Percentiles rank a stretch among this genome's conserved stretches.
phyloP scores from a whole-genome alignment of 2,329 filamentous ascomycete species.

The Pseudocercospora macadamiae region DNA sequence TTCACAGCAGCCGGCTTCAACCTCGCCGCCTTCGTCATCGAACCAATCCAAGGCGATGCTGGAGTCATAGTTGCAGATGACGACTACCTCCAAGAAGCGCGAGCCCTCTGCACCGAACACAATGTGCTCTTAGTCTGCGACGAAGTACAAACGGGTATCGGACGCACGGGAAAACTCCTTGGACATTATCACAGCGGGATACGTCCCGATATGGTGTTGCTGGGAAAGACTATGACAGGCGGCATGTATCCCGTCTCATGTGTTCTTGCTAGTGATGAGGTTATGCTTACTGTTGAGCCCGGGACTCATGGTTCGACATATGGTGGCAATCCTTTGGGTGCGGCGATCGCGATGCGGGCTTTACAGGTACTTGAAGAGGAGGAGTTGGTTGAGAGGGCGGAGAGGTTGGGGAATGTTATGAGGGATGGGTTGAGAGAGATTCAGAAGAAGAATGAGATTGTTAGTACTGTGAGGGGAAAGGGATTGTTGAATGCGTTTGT shows the following conservation, averaged over 20 bases:
- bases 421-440: slow-evolving; percentile 74
- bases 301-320: slow-evolving; percentile 97
- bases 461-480: slow-evolving; percentile 83
- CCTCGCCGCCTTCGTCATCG: slow-evolving; percentile 87
- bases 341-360: slow-evolving; percentile 90
- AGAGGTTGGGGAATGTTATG: slow-evolving; percentile 79
- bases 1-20: slow-evolving; percentile 79
- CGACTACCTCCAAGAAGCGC: slow-evolving; percentile 77
- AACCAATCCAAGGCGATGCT: slow-evolving; percentile 95
- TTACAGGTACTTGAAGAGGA: slow-evolving; percentile 92
- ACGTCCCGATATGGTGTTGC: slow-evolving; percentile 88
- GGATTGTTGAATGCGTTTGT: slow-evolving; percentile 92
- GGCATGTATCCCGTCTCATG: slow-evolving; percentile 98
- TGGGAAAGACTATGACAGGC: slow-evolving; percentile 95
- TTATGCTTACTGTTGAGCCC: slow-evolving; percentile 94
- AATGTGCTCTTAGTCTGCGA: slow-evolving; percentile 95
- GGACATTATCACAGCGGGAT: slow-evolving; percentile 92
- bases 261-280: slow-evolving; percentile 80
- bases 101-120: slow-evolving; percentile 87
- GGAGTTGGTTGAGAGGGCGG: slow-evolving; percentile 78
- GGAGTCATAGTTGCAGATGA: slow-evolving; percentile 93
- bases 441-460: slow-evolving; percentile 67
- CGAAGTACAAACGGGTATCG: slow-evolving; percentile 97
- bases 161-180: slow-evolving; percentile 87
- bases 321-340: slow-evolving; percentile 91